Percentiles rank a stretch among this genome's conserved stretches.
Evolutionary conservation across 768 basidiomycete genomes (phyloP).

Genomic region (Hirschioporus abietinus): DNA sequence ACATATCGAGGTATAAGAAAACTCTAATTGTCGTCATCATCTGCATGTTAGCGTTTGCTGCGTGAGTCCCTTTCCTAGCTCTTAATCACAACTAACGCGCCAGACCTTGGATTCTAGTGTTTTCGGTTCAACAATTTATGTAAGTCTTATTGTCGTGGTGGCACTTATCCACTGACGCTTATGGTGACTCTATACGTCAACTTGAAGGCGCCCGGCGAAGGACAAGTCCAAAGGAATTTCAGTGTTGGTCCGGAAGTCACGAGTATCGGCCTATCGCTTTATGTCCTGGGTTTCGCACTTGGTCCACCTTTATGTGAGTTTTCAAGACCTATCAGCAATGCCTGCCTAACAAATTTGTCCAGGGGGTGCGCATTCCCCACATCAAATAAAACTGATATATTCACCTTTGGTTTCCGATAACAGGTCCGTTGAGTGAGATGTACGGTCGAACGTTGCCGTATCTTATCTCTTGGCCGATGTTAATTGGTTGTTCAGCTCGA

Average conservation of each 20-base stretch:
- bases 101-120: background rate
- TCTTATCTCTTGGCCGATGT: conserved; percentile 6
- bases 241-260: conserved; percentile 14
- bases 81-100: background rate
- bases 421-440: conserved; percentile 10
- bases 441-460: conserved; percentile 7
- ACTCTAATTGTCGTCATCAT: background rate
- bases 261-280: conserved; percentile 18
- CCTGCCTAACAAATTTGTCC: background rate
- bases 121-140: conserved; percentile 19
- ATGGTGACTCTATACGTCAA: background rate
- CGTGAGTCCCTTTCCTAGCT: background rate
- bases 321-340: background rate
- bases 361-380: background rate
- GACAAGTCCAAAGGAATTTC: conserved; percentile 15
- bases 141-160: conserved; percentile 5
- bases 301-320: conserved; percentile 17
- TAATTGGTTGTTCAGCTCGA: background rate
- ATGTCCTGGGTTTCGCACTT: conserved; percentile 19
- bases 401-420: background rate
- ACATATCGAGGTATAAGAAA: background rate
- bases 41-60: background rate
- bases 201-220: conserved; percentile 17
- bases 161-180: background rate
- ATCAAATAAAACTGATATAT: background rate